Percentiles rank a stretch among this genome's conserved stretches.
phyloP scores from a whole-genome alignment of 768 basidiomycete genomes.

The Russula ochroleuca region DNA sequence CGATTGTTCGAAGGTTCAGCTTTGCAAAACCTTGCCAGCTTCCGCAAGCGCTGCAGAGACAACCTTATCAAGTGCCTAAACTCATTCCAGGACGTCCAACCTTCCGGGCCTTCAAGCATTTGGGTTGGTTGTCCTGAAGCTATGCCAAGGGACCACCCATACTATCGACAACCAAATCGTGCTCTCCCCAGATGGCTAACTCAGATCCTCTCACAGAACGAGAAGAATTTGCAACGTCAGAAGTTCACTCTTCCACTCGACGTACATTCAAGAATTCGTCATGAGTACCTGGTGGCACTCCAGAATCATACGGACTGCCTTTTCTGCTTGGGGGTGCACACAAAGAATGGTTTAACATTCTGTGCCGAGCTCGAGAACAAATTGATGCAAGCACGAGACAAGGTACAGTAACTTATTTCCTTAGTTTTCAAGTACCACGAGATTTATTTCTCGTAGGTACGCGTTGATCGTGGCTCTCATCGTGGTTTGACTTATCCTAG shows the following conservation, averaged over 20 bases:
- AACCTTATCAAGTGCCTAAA: background rate
- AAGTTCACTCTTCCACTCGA: background rate
- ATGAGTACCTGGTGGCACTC: background rate
- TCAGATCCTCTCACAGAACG: background rate
- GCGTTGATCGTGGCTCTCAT: background rate
- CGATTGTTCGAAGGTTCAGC: background rate
- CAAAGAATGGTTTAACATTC: background rate
- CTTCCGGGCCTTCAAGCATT: constrained; percentile 30
- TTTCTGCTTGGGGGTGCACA: background rate
- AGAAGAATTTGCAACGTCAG: background rate
- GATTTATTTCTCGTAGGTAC: background rate
- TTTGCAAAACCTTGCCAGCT: background rate
- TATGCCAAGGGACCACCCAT: too few relatives aligned
- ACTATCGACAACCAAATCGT: too few relatives aligned
- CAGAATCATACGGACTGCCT: background rate
- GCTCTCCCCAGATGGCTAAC: too few relatives aligned
- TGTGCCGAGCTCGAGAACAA: background rate
- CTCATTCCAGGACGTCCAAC: background rate
- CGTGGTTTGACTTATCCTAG: background rate
- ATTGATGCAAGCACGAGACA: background rate
- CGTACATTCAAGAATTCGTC: background rate
- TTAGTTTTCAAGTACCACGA: background rate
- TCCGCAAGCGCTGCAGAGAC: background rate
- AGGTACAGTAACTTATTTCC: background rate
- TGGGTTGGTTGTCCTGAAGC: too few relatives aligned